These are phyloP conservation scores for Nemania diffusa DNA, from an alignment of 2,329 filamentous ascomycete genomes.

Conservation along the genomic window DNA sequence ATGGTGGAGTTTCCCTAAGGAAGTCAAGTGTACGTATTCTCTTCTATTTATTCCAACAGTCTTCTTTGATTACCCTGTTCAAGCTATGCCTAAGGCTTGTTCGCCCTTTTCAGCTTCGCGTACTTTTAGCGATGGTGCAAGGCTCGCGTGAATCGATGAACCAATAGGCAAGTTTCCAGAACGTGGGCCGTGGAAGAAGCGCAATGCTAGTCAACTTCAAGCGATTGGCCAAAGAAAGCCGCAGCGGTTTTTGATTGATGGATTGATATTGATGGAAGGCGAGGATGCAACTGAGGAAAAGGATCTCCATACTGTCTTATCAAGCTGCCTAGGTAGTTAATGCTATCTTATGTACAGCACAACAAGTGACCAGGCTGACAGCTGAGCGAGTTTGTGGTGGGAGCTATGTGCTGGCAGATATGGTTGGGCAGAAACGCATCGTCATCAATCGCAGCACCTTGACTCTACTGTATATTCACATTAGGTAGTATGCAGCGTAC, in stretches of 20 bases:
- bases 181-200: conserved; percentile 27
- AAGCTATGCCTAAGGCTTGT: background rate
- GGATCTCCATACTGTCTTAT: conserved; percentile 30
- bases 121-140: conserved; percentile 14
- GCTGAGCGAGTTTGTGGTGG: conserved; percentile 38
- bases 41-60: background rate
- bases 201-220: conserved; percentile 16
- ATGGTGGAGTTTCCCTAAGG: background rate
- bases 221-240: conserved; percentile 20
- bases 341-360: conserved; percentile 18
- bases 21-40: background rate
- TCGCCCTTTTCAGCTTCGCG: conserved; percentile 13
- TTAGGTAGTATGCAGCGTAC: background rate
- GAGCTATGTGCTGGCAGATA: conserved; percentile 50
- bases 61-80: background rate
- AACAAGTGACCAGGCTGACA: conserved; percentile 33
- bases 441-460: conserved; percentile 22
- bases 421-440: conserved; percentile 49
- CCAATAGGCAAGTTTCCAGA: conserved; percentile 33
- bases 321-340: conserved; percentile 12
- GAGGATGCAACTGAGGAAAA: conserved; percentile 25
- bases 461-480: background rate
- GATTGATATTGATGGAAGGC: conserved; percentile 20
- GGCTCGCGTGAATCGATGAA: conserved; percentile 9
- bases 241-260: conserved; percentile 17